Conservation (phyloP, 306 rosid species). For the Malus orientalis region DNA sequence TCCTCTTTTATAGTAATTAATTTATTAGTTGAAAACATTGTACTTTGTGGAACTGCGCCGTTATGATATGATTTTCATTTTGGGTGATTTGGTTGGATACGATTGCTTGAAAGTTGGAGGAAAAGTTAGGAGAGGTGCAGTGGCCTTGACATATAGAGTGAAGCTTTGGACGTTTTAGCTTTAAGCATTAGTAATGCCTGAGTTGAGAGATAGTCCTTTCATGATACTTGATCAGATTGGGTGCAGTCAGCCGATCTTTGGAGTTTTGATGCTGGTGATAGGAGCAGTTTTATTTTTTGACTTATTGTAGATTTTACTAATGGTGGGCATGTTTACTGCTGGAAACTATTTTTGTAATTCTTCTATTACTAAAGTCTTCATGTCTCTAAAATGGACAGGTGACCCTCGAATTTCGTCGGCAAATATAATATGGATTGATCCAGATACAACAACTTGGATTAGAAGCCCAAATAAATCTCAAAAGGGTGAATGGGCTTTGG, state of each 20-base stretch:
- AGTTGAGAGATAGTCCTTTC: neutral
- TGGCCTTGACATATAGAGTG: neutral
- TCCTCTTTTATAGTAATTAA: neutral
- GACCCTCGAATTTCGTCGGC: conserved; percentile 74
- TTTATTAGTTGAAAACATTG: neutral
- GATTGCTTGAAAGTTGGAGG: neutral
- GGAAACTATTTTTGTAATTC: neutral
- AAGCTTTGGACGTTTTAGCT: neutral
- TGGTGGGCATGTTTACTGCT: neutral
- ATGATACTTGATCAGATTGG: neutral
- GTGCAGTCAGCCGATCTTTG: neutral
- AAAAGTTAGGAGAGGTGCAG: neutral
- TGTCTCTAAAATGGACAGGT: conserved; percentile 34
- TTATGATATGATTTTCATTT: neutral
- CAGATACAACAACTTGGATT: conserved; percentile 75
- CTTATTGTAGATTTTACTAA: neutral
- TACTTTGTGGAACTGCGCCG: neutral
- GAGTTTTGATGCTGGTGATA: neutral
- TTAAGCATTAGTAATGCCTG: neutral
- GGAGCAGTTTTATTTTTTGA: neutral
- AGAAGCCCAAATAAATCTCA: conserved; percentile 45
- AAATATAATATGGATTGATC: conserved; percentile 69
- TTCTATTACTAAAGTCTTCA: neutral
- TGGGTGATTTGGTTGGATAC: neutral
- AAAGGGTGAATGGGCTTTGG: conserved; percentile 82